Evolutionary conservation across 768 basidiomycete genomes (phyloP).

Genomic region (Panaeolus cyanescens): DNA sequence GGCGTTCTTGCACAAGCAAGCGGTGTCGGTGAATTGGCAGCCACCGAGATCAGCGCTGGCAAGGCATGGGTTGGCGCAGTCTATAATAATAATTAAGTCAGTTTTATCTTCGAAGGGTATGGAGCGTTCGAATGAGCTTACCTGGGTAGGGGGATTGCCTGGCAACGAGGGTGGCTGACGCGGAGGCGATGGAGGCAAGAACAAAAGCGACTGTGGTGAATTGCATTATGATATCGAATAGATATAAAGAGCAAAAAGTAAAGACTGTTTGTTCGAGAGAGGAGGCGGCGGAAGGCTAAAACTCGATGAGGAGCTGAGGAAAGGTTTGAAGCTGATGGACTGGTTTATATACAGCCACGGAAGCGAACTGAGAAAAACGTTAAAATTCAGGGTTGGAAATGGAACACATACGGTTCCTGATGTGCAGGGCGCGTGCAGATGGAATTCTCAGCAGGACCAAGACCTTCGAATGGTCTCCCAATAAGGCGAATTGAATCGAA

Average conservation of each 20-base stretch:
- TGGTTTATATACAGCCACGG: constrained; percentile 14
- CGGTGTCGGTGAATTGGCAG: constrained; percentile 52
- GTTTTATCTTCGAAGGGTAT: not conserved
- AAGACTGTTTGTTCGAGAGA: constrained; percentile 14
- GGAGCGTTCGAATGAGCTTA: constrained; percentile 19
- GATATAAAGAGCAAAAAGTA: constrained; percentile 22
- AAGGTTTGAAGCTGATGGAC: not conserved
- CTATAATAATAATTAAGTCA: constrained; percentile 32
- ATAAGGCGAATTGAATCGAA: not conserved
- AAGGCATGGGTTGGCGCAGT: constrained; percentile 54
- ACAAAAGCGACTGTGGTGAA: constrained; percentile 44
- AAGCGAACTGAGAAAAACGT: not conserved
- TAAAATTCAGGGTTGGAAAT: not conserved
- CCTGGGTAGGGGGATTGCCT: constrained; percentile 39
- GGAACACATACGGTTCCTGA: not conserved
- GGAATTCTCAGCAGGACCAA: not conserved
- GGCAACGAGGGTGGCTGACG: constrained; percentile 34
- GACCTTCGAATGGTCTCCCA: not conserved
- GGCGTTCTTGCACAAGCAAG: constrained; percentile 56
- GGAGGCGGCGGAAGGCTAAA: constrained; percentile 20
- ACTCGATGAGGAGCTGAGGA: constrained; percentile 25
- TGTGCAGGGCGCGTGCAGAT: not conserved
- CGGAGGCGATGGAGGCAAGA: constrained; percentile 41
- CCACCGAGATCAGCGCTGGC: constrained; percentile 38
- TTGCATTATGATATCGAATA: constrained; percentile 47